These are phyloP conservation scores for Begonia masoniana DNA, from an alignment of 306 rosid species.

Conservation along the genomic window DNA sequence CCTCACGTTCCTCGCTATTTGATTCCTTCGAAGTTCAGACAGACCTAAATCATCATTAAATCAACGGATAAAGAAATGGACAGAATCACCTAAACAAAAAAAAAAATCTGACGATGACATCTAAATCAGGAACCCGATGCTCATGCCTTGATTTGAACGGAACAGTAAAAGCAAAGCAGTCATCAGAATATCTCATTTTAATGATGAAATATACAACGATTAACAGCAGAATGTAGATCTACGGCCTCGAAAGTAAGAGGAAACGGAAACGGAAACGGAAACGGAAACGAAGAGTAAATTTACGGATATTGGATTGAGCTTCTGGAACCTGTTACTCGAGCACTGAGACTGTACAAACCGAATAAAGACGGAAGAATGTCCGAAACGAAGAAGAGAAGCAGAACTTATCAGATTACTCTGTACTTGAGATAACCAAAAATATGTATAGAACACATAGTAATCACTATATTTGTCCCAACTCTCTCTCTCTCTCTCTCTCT, in stretches of 20 bases:
- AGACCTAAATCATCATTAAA: slow-evolving; percentile 2
- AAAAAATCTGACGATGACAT: background rate
- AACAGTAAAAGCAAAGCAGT: background rate
- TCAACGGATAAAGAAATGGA: background rate
- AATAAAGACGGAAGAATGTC: no score
- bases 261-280: background rate
- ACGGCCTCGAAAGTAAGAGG: background rate
- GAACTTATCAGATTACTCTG: no score
- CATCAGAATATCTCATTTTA: background rate
- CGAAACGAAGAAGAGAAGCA: no score
- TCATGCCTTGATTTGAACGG: background rate
- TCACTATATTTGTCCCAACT: no score
- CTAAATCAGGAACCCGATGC: background rate
- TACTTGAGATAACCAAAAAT: no score
- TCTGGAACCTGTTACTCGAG: no score
- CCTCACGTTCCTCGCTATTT: slow-evolving; percentile 12
- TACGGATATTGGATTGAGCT: no score
- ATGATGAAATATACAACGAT: background rate
- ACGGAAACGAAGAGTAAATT: background rate
- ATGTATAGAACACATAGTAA: no score
- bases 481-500: no score
- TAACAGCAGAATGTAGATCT: background rate
- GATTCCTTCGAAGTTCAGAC: slow-evolving; percentile 26
- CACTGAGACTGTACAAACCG: no score
- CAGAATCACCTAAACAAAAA: slow-evolving; percentile 8